Percentiles rank a stretch among this genome's conserved stretches.
These are phyloP conservation scores for Linnemannia schmuckeri DNA, from an alignment of 192 early-diverging fungal genomes.

Conservation along the genomic window DNA sequence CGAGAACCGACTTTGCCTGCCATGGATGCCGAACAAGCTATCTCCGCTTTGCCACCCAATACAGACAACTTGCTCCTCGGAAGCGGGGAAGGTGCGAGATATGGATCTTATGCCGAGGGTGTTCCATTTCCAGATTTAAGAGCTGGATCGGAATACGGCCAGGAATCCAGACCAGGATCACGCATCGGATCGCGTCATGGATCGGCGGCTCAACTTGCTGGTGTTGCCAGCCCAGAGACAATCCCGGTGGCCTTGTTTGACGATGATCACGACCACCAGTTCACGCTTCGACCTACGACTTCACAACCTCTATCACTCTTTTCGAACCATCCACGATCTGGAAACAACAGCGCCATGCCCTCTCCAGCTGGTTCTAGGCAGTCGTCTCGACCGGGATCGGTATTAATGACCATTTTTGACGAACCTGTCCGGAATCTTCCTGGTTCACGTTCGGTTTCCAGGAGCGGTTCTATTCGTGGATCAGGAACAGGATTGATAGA, in stretches of 20 bases:
- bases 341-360: background rate
- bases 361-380: slow-evolving; percentile 22
- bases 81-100: slow-evolving; percentile 19
- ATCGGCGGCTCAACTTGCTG: background rate
- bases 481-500: too few relatives aligned
- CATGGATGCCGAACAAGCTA: background rate
- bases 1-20: slow-evolving; percentile 15
- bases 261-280: slow-evolving; percentile 11
- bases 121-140: slow-evolving; percentile 4
- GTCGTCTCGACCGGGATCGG: slow-evolving; percentile 15
- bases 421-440: slow-evolving; percentile 24
- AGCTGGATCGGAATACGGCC: background rate
- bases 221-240: background rate
- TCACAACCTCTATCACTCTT: slow-evolving; percentile 25
- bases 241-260: slow-evolving; percentile 2
- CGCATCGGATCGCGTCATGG: background rate
- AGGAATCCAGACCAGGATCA: background rate
- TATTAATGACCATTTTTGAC: slow-evolving; percentile 51
- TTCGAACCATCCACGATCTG: slow-evolving; percentile 41
- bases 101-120: slow-evolving; percentile 25
- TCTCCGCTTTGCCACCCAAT: background rate
- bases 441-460: slow-evolving; percentile 4
- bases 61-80: slow-evolving; percentile 21
- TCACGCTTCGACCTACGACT: background rate
- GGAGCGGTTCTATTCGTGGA: slow-evolving; percentile 7